Base-by-base conservation (phyloP, 257 asterid species). In the Voacanga thouarsii region DNA sequence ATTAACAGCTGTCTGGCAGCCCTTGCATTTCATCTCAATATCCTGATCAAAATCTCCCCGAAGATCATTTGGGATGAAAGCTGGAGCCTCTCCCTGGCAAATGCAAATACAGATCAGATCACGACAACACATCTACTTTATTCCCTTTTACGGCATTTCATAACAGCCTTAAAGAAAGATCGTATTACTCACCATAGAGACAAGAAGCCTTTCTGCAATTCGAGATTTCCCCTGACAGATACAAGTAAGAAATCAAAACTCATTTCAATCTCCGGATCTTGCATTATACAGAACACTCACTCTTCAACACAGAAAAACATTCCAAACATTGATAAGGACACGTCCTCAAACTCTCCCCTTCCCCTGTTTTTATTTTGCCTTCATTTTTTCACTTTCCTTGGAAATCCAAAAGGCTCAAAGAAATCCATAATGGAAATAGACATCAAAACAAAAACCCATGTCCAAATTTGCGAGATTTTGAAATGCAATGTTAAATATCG, bases 41-140 rank as follows among this genome's bases (percentile, higher is more conserved):
- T 88, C 92, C 72, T 84, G 83, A 4, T 82, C 39, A 71, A 28
- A 41, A 66, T 80, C 86, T 39, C 84, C 86, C 45, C 72, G 81
- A 76, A 84, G 83, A 86, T 86, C 86, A 37, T 90, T 96, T 51
- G 84, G 84, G 69, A 90, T n/a, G 80, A 91, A 87, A 51, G 88
- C 97, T 76, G 97, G 97, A 85, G 97, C 99, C 87, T 91, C 94
- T 41, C 97, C 97, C 99, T 94, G 83, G 82, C 68, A 60, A 75
- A 82, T 6, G 61, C 49, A 79, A 75, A 45, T 51, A 65, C 53
- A 77, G 45, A 79, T 74, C 76, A 80, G 72, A 79, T 77, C 77
- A 84, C 50, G 44, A 74, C 30, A 80, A 69, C 72, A 26, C 70
- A 60, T 41, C 64, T 66, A 79, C 26, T 81, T 49, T 24, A 56